Conservation (phyloP, 2,329 filamentous ascomycete species). For the Epichloe typhina region DNA sequence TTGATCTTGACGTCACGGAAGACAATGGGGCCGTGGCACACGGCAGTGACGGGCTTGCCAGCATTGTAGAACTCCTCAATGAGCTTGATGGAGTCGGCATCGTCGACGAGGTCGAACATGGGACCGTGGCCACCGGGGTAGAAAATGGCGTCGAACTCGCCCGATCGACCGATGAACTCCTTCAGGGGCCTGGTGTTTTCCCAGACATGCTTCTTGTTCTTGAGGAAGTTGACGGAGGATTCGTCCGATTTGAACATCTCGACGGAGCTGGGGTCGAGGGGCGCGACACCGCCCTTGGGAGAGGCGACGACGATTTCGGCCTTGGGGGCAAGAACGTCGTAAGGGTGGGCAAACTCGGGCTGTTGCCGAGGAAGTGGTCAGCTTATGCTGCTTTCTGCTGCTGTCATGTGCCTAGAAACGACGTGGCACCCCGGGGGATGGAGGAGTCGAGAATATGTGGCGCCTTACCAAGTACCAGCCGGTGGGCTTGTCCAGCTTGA, state of each 20-base stretch:
- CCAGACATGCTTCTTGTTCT: constrained; percentile 46
- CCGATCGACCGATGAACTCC: constrained; percentile 39
- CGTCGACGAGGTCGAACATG: constrained; percentile 53
- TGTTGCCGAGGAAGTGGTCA: constrained; percentile 10
- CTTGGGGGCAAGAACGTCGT: constrained; percentile 41
- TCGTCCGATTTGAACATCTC: constrained; percentile 40
- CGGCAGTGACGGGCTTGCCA: constrained; percentile 50
- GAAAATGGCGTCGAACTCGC: constrained; percentile 50
- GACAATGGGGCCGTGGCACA: constrained; percentile 57
- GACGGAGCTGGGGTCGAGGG: constrained; percentile 46
- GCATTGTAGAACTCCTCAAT: constrained; percentile 48
- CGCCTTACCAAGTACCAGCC: constrained; percentile 55
- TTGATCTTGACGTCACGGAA: constrained; percentile 43
- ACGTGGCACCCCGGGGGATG: too few species aligned
- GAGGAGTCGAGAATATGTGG: too few species aligned
- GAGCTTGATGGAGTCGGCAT: constrained; percentile 42
- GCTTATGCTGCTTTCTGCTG: too few species aligned
- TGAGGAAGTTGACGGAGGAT: constrained; percentile 38
- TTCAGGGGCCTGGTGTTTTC: constrained; percentile 46
- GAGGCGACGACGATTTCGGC: constrained; percentile 45
- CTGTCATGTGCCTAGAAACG: too few species aligned
- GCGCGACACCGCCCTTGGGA: constrained; percentile 46
- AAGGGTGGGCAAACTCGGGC: constrained; percentile 51
- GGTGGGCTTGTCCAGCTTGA: constrained; percentile 38
- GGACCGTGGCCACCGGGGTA: constrained; percentile 47